Evolutionary conservation across 2,329 filamentous ascomycete species (phyloP).

Genomic region (Penicillium fuscoglaucum): DNA sequence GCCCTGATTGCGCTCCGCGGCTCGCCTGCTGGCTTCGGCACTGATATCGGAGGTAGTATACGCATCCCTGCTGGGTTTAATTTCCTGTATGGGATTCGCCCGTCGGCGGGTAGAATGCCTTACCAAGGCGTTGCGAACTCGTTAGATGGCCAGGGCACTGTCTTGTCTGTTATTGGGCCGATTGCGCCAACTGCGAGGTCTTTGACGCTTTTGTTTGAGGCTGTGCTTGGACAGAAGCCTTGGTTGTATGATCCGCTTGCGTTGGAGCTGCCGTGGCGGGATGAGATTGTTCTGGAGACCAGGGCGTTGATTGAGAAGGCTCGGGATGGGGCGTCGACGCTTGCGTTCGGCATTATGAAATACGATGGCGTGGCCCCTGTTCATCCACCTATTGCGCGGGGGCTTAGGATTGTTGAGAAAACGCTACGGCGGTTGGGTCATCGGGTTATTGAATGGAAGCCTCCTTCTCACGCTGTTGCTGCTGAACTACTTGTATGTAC

Average conservation of each 20-base stretch:
- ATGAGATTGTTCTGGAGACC: constrained; percentile 42
- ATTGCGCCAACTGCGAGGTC: constrained; percentile 58
- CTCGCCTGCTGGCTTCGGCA: constrained; percentile 58
- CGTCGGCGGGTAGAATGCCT: constrained; percentile 54
- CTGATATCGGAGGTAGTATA: constrained; percentile 58
- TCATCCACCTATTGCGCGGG: constrained; percentile 60
- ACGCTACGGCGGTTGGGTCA: constrained; percentile 56
- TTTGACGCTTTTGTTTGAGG: constrained; percentile 57
- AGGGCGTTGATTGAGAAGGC: constrained; percentile 43
- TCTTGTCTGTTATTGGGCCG: constrained; percentile 64
- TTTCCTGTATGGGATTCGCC: constrained; percentile 57
- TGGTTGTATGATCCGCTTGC: constrained; percentile 68
- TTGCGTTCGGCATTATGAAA: constrained; percentile 58
- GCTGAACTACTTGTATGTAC: constrained; percentile 43
- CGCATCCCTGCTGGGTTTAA: constrained; percentile 63
- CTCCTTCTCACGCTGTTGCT: constrained; percentile 51
- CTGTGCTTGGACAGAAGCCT: constrained; percentile 59
- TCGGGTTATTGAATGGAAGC: constrained; percentile 59
- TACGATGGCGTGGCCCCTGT: constrained; percentile 53
- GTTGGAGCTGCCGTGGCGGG: constrained; percentile 65
- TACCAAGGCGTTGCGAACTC: constrained; percentile 63
- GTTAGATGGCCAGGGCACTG: constrained; percentile 63
- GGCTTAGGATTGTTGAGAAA: constrained; percentile 53
- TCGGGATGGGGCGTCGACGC: constrained; percentile 32
- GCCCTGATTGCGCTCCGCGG: constrained; percentile 57